phyloP scores from a whole-genome alignment of 73 alveolate species.

The Paramecium primaurelia region DNA sequence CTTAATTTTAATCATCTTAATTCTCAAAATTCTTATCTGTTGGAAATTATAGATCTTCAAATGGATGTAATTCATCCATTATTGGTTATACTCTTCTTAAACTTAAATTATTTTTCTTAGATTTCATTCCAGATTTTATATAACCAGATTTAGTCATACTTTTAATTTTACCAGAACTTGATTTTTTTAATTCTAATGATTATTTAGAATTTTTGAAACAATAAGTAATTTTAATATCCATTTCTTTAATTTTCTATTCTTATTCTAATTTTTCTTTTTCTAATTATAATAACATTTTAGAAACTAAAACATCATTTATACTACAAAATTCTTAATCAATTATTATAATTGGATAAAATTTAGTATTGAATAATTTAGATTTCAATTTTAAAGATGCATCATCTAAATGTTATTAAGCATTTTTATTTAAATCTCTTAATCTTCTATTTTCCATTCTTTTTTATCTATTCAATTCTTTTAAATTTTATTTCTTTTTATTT shows the following conservation, averaged over 20 bases:
- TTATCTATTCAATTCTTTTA: neutral
- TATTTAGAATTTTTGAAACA: neutral
- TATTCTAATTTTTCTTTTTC: neutral
- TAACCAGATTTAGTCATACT: constrained; percentile 14
- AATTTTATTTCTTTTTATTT: neutral
- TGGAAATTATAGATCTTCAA: neutral
- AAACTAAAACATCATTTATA: neutral
- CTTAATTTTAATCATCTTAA: neutral
- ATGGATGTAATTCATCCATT: constrained; percentile 15
- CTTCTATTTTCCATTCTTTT: neutral
- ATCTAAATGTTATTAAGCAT: neutral
- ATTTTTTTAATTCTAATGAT: neutral
- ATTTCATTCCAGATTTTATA: neutral
- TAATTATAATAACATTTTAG: neutral
- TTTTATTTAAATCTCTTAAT: neutral
- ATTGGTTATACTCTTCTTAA: neutral
- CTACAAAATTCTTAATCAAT: neutral
- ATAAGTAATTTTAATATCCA: neutral
- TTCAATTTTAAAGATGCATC: neutral
- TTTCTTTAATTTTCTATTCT: neutral
- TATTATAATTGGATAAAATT: neutral
- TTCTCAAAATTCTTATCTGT: neutral
- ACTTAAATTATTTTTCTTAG: constrained; percentile 1
- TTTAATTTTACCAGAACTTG: neutral
- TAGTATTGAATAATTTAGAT: neutral